Percentiles rank a stretch among this genome's conserved stretches.
Evolutionary conservation across 371 early-diverging fungal species (phyloP).

Genomic region (Rhizopus arrhizus): DNA sequence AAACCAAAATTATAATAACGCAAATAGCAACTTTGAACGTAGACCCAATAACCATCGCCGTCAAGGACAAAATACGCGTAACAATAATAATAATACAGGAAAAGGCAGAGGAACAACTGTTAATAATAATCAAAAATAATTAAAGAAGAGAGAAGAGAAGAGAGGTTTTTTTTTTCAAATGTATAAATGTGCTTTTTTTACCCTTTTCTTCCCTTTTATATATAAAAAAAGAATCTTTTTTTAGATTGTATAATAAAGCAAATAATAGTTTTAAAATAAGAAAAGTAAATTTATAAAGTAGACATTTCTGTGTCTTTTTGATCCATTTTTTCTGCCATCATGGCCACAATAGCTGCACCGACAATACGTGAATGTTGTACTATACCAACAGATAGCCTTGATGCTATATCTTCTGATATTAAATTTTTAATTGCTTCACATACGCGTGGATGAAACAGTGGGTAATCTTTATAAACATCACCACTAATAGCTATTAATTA

Average conservation of each 20-base stretch:
- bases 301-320: conserved; percentile 9
- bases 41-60: conserved; percentile 9
- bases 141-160: neutral
- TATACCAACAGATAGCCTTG: conserved; percentile 46
- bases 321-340: conserved; percentile 51
- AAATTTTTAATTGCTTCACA: conserved; percentile 46
- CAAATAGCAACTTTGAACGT: neutral
- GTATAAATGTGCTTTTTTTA: neutral
- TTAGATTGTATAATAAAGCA: conserved; percentile 2
- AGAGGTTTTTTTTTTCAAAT: neutral
- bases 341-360: conserved; percentile 55
- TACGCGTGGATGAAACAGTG: conserved; percentile 50
- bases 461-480: conserved; percentile 51
- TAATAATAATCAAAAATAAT: conserved; percentile 5
- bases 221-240: too few relatives aligned
- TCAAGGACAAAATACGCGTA: conserved; percentile 3
- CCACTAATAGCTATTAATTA: conserved; percentile 44
- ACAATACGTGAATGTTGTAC: conserved; percentile 54
- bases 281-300: neutral
- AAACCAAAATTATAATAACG: conserved; percentile 1
- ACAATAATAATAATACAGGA: neutral
- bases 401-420: conserved; percentile 43
- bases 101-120: neutral
- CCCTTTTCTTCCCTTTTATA: too few relatives aligned
- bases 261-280: neutral